phyloP scores from a whole-genome alignment of 805 yeast genomes.

The Yamadazyma sp. region DNA sequence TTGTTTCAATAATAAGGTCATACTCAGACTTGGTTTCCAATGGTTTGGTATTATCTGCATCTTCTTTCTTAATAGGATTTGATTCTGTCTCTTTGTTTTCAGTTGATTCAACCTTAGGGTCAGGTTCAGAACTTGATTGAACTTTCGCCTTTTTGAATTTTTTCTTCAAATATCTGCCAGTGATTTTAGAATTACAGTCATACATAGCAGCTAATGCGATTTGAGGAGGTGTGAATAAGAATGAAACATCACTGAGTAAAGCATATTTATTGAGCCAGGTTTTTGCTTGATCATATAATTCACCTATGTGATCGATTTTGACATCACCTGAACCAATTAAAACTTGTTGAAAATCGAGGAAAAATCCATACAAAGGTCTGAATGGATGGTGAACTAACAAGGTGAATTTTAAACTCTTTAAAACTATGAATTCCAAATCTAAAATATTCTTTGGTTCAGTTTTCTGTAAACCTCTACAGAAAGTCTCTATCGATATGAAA shows the following conservation, averaged over 20 bases:
- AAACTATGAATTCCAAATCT: slow-evolving; percentile 72
- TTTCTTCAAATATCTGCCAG: slow-evolving; percentile 62
- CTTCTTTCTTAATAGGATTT: no score
- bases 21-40: slow-evolving; percentile 3
- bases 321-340: slow-evolving; percentile 44
- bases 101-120: background rate
- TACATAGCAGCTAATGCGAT: slow-evolving; percentile 86
- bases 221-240: slow-evolving; percentile 89
- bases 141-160: slow-evolving; percentile 58
- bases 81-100: slow-evolving; percentile 16
- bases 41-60: background rate
- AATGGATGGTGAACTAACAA: slow-evolving; percentile 85
- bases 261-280: slow-evolving; percentile 63
- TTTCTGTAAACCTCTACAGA: slow-evolving; percentile 67
- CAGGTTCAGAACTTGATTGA: slow-evolving; percentile 5
- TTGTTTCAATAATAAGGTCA: slow-evolving; percentile 39
- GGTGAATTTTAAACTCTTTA: slow-evolving; percentile 75
- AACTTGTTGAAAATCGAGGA: slow-evolving; percentile 75
- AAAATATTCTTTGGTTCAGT: slow-evolving; percentile 65
- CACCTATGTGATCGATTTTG: slow-evolving; percentile 53
- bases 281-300: slow-evolving; percentile 68
- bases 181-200: slow-evolving; percentile 58
- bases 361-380: slow-evolving; percentile 90
- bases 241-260: slow-evolving; percentile 66
- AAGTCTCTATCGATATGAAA: slow-evolving; percentile 80